phyloP scores from a whole-genome alignment of 805 yeast genomes.

The Jamesozyma spencerorum region DNA sequence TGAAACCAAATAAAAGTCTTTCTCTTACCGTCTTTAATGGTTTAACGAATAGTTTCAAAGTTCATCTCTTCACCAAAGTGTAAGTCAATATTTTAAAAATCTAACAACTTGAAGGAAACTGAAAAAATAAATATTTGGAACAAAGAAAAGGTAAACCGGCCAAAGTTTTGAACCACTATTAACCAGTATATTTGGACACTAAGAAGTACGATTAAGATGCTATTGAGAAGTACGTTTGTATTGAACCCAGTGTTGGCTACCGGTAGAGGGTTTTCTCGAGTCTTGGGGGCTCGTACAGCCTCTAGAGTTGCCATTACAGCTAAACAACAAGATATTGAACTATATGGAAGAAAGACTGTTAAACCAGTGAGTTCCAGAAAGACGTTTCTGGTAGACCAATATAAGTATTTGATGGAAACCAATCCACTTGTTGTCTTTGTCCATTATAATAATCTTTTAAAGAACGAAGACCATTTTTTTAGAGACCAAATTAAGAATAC shows the following conservation, averaged over 20 bases:
- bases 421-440: constrained; percentile 66
- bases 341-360: constrained; percentile 32
- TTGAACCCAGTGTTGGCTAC: background rate
- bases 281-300: background rate
- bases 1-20: no score
- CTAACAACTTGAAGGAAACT: no score
- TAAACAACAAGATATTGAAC: background rate
- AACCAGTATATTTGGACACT: no score
- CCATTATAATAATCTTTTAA: constrained; percentile 76
- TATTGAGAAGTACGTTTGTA: background rate
- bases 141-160: no score
- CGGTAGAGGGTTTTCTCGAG: background rate
- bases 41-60: no score
- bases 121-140: no score
- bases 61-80: no score
- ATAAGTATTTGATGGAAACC: constrained; percentile 57
- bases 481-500: constrained; percentile 51
- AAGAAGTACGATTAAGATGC: background rate
- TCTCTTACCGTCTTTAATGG: no score
- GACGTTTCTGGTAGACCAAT: constrained; percentile 75
- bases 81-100: no score
- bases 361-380: constrained; percentile 69
- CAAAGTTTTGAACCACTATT: no score
- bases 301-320: constrained; percentile 4
- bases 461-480: constrained; percentile 54